These are phyloP conservation scores for Xylaria hypoxylon DNA, from an alignment of 2,329 filamentous ascomycete genomes.

Conservation along the genomic window DNA sequence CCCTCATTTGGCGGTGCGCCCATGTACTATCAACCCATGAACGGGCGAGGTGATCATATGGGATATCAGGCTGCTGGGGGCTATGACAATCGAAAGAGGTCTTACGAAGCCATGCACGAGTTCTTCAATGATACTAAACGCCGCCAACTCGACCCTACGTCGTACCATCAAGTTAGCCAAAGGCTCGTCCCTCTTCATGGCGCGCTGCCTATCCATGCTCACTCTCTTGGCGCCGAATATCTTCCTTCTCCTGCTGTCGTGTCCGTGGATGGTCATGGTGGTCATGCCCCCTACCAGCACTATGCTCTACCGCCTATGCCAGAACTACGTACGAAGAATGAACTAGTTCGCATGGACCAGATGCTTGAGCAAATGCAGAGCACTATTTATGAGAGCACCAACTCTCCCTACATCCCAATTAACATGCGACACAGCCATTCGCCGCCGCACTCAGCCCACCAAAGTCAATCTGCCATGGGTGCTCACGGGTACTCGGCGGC, in stretches of 20 bases:
- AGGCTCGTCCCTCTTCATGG: constrained; percentile 85
- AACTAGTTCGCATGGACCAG: constrained; percentile 92
- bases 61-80: constrained; percentile 65
- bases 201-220: constrained; percentile 71
- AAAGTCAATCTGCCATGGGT: constrained; percentile 53
- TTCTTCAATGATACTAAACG: constrained; percentile 96
- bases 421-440: constrained; percentile 70
- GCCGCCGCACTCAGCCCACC: constrained; percentile 50
- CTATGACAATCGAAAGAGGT: constrained; percentile 81
- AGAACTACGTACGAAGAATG: constrained; percentile 91
- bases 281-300: constrained; percentile 73
- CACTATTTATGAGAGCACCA: constrained; percentile 94
- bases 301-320: constrained; percentile 90
- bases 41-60: constrained; percentile 69
- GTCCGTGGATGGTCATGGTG: constrained; percentile 65
- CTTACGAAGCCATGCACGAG: constrained; percentile 89
- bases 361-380: constrained; percentile 96
- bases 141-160: constrained; percentile 86
- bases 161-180: constrained; percentile 92
- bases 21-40: constrained; percentile 80
- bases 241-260: constrained; percentile 63
- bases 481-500: constrained; percentile 59
- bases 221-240: constrained; percentile 67
- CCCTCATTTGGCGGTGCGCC: constrained; percentile 73
- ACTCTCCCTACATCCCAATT: constrained; percentile 71